Conservation (phyloP, 352 stramenopile genomes). For the Labyrinthula sp. region DNA sequence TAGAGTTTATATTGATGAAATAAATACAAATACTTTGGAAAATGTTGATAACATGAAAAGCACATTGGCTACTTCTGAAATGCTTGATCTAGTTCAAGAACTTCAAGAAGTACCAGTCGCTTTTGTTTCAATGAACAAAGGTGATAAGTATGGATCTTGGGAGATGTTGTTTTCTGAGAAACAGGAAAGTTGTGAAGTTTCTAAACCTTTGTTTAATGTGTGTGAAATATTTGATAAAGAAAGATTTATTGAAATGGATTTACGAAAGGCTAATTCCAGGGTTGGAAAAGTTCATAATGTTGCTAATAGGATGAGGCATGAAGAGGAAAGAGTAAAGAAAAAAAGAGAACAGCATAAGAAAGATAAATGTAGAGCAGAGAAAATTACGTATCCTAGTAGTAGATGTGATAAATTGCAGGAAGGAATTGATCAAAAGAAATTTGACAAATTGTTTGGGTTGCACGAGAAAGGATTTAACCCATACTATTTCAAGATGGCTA, state of each 20-base stretch:
- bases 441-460: conserved; percentile 17
- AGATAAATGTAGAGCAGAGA: conserved; percentile 5
- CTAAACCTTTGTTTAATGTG: conserved; percentile 25
- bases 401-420: conserved; percentile 25
- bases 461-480: conserved; percentile 28
- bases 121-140: conserved; percentile 23
- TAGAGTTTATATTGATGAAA: conserved; percentile 23
- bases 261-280: conserved; percentile 19
- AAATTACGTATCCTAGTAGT: conserved; percentile 19
- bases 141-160: conserved; percentile 25
- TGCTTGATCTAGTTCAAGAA: conserved; percentile 27
- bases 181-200: conserved; percentile 15
- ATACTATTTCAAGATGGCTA: conserved; percentile 24
- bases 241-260: conserved; percentile 28
- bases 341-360: conserved; percentile 29
- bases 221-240: conserved; percentile 20
- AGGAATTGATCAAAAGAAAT: conserved; percentile 15
- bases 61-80: conserved; percentile 1
- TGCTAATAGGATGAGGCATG: conserved; percentile 18
- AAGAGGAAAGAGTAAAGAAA: conserved; percentile 20
- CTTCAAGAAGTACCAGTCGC: conserved; percentile 25
- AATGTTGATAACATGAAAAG: neutral
- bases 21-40: conserved; percentile 9
- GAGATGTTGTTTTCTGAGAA: conserved; percentile 25
- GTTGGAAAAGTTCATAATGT: conserved; percentile 21